Conservation (phyloP, 495 filamentous ascomycete genomes). For the Aspergillus biplanus region DNA sequence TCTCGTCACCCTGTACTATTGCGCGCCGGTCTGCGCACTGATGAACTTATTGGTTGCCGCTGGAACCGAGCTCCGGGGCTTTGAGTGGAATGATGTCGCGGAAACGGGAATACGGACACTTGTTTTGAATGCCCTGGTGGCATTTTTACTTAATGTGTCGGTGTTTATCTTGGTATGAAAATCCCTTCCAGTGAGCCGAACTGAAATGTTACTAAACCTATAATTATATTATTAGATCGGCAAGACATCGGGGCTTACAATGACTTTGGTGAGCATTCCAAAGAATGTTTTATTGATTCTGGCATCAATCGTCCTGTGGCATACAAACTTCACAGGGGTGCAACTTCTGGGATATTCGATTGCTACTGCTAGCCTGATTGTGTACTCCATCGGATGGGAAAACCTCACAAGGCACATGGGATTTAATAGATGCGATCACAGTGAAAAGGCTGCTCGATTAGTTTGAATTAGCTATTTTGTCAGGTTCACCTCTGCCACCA, state of each 20-base stretch:
- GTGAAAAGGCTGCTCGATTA: too few species aligned
- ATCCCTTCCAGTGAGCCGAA: too few species aligned
- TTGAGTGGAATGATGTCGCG: conserved; percentile 56
- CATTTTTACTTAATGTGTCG: conserved; percentile 77
- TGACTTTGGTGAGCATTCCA: conserved; percentile 74
- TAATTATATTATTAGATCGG: conserved; percentile 75
- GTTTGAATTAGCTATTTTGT: too few species aligned
- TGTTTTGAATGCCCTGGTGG: conserved; percentile 69
- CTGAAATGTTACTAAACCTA: too few species aligned
- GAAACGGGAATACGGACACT: conserved; percentile 38
- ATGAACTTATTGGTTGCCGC: conserved; percentile 75
- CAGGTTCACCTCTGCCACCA: too few species aligned
- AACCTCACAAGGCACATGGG: not conserved
- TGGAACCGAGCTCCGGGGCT: conserved; percentile 56
- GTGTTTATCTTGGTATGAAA: conserved; percentile 71
- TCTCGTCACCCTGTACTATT: conserved; percentile 83
- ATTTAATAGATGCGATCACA: too few species aligned
- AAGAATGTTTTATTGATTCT: conserved; percentile 76
- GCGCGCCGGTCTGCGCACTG: conserved; percentile 74
- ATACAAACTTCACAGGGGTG: conserved; percentile 58
- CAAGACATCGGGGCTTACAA: conserved; percentile 75
- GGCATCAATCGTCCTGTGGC: conserved; percentile 67
- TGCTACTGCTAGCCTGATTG: conserved; percentile 61
- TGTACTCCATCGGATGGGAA: conserved; percentile 63
- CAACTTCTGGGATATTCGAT: conserved; percentile 70